Conservation (phyloP, 1,284 basidiomycete species). For the Wolfiporia cocos region DNA sequence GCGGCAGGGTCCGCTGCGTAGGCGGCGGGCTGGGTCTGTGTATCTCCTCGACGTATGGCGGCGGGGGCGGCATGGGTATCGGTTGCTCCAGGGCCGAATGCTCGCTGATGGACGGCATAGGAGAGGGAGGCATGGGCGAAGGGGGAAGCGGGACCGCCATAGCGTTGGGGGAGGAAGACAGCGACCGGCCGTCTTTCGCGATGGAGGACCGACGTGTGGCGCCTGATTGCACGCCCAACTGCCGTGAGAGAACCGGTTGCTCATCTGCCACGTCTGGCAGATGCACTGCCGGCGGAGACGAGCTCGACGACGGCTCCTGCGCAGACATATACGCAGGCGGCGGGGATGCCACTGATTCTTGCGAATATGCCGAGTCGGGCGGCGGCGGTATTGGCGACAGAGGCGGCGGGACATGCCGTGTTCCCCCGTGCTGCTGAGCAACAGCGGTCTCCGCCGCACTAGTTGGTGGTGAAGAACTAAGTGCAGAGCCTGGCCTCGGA, state of each 20-base stretch:
- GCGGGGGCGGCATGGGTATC: conserved; percentile 14
- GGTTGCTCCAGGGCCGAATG: conserved; percentile 13
- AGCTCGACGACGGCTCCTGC: not conserved
- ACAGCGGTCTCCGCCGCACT: no score
- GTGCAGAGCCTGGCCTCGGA: no score
- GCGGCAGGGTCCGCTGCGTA: conserved; percentile 7
- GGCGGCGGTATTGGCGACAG: no score
- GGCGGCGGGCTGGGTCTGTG: conserved; percentile 7
- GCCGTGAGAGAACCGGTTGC: conserved; percentile 9
- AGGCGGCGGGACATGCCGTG: no score
- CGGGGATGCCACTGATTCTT: not conserved
- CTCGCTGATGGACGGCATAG: conserved; percentile 8
- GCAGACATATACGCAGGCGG: not conserved
- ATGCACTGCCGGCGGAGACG: no score
- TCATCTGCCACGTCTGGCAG: not conserved
- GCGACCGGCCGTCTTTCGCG: conserved; percentile 11
- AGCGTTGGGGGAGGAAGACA: no score
- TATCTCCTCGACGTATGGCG: conserved; percentile 15
- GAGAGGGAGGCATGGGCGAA: conserved; percentile 10
- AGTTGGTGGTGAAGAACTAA: no score
- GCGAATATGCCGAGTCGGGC: not conserved
- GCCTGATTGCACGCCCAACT: conserved; percentile 10
- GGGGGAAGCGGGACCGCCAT: conserved; percentile 9
- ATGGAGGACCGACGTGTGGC: conserved; percentile 11
- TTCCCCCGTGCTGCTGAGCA: no score